A percentile compares a stretch with the other conserved stretches of the same genome.
Conservation (phyloP, 768 basidiomycete species). For the Saitozyma podzolica region DNA sequence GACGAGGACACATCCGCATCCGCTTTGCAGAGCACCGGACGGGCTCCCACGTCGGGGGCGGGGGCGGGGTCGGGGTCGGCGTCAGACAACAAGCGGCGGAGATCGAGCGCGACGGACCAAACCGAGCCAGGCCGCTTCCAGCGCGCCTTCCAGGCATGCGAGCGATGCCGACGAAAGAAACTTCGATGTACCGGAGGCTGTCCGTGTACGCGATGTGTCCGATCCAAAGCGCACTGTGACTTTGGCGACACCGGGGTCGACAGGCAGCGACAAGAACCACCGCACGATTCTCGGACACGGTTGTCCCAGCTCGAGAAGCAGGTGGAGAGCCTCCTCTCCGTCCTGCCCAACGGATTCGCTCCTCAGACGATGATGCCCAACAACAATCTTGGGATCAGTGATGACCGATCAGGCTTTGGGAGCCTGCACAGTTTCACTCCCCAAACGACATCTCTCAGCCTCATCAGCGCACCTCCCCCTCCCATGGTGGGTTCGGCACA, state of each 20-base stretch:
- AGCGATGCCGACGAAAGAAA: conserved; percentile 31
- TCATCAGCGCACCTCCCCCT: conserved; percentile 9
- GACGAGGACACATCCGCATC: background rate
- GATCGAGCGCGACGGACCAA: background rate
- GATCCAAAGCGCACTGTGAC: conserved; percentile 24
- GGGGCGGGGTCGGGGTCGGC: too few relatives aligned
- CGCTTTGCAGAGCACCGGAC: background rate
- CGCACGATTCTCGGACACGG: conserved; percentile 6
- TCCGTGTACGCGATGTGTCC: conserved; percentile 28
- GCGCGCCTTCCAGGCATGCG: conserved; percentile 33
- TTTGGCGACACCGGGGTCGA: conserved; percentile 12
- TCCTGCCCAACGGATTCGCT: conserved; percentile 1
- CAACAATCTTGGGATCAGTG: too few relatives aligned
- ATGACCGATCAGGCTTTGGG: too few relatives aligned
- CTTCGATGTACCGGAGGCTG: conserved; percentile 35
- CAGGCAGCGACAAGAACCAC: too few relatives aligned
- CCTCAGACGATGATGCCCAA: too few relatives aligned
- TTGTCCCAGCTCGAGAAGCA: conserved; percentile 17
- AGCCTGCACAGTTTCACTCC: too few relatives aligned
- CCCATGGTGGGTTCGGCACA: background rate
- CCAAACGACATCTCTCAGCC: conserved; percentile 15
- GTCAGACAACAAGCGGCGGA: background rate
- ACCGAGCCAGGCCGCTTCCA: conserved; percentile 10
- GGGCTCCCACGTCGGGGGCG: too few relatives aligned
- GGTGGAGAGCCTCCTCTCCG: conserved; percentile 13